A percentile compares a stretch with the other conserved stretches of the same genome.
Evolutionary conservation across 331 rosid genomes (phyloP).

Genomic region (Quercus lobata): DNA sequence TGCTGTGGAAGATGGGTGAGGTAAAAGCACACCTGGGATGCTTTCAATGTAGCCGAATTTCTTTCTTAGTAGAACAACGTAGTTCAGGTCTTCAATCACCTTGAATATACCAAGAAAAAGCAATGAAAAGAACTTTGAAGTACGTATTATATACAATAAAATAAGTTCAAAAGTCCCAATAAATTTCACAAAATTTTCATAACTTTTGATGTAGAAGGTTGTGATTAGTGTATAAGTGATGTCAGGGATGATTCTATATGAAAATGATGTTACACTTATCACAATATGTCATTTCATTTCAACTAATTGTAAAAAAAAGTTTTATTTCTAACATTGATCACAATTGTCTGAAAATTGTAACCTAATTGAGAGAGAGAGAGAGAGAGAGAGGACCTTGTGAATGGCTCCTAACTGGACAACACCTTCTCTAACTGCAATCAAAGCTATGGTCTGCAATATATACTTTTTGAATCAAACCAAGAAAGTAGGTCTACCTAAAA

Average conservation of each 20-base stretch:
- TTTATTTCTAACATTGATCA: too few relatives aligned
- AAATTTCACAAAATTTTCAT: too few relatives aligned
- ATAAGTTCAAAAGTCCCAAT: too few relatives aligned
- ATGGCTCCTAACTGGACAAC: conserved; percentile 89
- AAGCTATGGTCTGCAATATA: conserved; percentile 75
- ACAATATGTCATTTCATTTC: too few relatives aligned
- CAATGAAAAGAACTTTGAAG: not conserved
- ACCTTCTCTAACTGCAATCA: conserved; percentile 93
- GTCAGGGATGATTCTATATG: too few relatives aligned
- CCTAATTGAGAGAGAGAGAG: not conserved
- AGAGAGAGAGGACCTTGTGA: conserved; percentile 53
- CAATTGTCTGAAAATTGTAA: not conserved
- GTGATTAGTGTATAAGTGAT: too few relatives aligned
- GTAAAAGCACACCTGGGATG: conserved; percentile 92
- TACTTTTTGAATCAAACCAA: not conserved
- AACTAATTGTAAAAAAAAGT: too few relatives aligned
- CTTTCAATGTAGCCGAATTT: conserved; percentile 91
- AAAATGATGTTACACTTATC: too few relatives aligned
- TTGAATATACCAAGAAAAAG: conserved; percentile 1
- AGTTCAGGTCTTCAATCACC: conserved; percentile 89
- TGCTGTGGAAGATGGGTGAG: conserved; percentile 83
- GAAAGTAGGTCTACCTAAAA: not conserved
- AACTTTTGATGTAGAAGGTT: too few relatives aligned
- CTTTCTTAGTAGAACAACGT: conserved; percentile 72
- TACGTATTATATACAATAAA: not conserved